A percentile compares a stretch with the other conserved stretches of the same genome.
Conservation (phyloP, 495 filamentous ascomycete genomes). For the Podospora tetraspora region DNA sequence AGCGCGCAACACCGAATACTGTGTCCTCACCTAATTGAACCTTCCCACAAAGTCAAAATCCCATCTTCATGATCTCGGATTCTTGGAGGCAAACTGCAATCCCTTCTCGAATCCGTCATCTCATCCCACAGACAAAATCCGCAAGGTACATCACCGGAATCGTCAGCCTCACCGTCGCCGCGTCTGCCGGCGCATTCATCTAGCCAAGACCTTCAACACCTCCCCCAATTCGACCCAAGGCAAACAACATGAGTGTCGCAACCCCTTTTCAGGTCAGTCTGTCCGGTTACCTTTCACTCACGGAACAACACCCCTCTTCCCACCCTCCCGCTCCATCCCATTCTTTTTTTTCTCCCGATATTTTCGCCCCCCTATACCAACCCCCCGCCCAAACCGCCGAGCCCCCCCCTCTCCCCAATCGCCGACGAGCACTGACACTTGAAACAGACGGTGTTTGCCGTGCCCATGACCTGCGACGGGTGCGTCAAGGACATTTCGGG, state of each 20-base stretch:
- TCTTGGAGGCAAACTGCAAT: neutral
- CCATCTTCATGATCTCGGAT: neutral
- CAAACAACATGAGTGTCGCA: constrained; percentile 30
- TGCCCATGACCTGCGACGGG: constrained; percentile 82
- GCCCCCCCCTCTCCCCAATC: neutral
- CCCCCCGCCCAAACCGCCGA: neutral
- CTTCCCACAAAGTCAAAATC: neutral
- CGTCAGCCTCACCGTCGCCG: neutral
- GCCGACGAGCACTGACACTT: constrained; percentile 8
- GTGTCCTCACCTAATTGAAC: neutral
- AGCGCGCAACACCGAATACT: neutral
- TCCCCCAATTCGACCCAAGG: neutral
- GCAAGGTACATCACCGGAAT: neutral
- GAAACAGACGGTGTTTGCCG: constrained; percentile 82
- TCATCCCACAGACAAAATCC: neutral
- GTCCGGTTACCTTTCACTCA: neutral
- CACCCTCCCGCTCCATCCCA: neutral
- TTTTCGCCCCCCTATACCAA: neutral
- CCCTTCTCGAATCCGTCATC: neutral
- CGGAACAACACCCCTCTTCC: neutral
- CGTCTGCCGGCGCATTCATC: constrained; percentile 15
- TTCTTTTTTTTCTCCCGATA: neutral
- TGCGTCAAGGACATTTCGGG: constrained; percentile 81
- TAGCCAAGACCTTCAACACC: constrained; percentile 5
- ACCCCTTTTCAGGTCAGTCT: constrained; percentile 44